Percentiles rank a stretch among this genome's conserved stretches.
Conservation (phyloP, 2,329 filamentous ascomycete genomes). For the Penicillium nordicum region DNA sequence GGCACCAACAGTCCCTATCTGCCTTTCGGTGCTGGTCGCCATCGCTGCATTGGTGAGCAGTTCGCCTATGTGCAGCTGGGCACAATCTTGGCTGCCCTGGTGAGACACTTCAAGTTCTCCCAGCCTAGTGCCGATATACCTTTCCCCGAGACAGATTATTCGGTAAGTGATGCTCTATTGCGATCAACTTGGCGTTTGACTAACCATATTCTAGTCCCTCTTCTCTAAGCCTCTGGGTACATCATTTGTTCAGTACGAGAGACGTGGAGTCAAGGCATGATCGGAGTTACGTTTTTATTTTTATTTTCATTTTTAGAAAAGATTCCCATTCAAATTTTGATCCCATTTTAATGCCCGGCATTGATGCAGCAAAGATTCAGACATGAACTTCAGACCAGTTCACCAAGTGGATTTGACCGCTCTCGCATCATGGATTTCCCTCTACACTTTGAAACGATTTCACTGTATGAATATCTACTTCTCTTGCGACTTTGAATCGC, state of each 20-base stretch:
- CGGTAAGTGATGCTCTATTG: conserved; percentile 33
- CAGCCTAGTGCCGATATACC: conserved; percentile 45
- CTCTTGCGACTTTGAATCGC: background rate
- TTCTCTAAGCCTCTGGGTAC: conserved; percentile 72
- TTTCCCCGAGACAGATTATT: conserved; percentile 55
- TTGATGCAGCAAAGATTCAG: background rate
- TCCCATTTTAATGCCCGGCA: conserved; percentile 3
- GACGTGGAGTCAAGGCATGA: conserved; percentile 33
- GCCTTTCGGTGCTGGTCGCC: conserved; percentile 87
- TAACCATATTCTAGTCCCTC: conserved; percentile 46
- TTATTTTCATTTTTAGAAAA: background rate
- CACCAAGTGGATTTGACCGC: background rate
- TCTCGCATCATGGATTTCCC: background rate
- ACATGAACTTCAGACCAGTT: background rate
- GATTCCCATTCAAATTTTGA: background rate
- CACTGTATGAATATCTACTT: conserved; percentile 18
- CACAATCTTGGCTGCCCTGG: conserved; percentile 73
- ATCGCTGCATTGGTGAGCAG: conserved; percentile 94
- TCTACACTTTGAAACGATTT: conserved; percentile 12
- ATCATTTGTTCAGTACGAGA: conserved; percentile 71
- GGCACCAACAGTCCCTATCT: conserved; percentile 86
- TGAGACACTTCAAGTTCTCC: conserved; percentile 74
- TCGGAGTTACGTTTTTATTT: background rate
- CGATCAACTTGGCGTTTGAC: background rate
- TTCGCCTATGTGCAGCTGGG: conserved; percentile 92